Conservation (phyloP, 805 yeast genomes). For the Lachancea quebecensis region DNA sequence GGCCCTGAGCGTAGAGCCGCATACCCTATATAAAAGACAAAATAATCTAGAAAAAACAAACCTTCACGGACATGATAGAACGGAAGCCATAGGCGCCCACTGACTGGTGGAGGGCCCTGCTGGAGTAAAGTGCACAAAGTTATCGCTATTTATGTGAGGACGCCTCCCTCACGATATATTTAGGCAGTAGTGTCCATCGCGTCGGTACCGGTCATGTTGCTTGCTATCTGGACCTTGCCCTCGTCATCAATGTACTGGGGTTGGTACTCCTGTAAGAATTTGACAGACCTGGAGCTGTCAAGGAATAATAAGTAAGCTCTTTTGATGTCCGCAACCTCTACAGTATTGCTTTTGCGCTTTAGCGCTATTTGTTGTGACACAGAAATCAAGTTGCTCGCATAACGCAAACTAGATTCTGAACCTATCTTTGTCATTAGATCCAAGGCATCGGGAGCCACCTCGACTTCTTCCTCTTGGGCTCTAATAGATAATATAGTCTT, state of each 20-base stretch:
- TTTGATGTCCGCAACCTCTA: conserved; percentile 77
- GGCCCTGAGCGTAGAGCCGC: neutral
- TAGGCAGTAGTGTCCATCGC: conserved; percentile 32
- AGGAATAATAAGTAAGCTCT: conserved; percentile 80
- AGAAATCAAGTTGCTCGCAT: conserved; percentile 84
- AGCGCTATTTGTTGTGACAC: conserved; percentile 83
- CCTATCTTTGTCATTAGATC: conserved; percentile 87
- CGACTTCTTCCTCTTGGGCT: conserved; percentile 91
- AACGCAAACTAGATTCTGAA: conserved; percentile 81
- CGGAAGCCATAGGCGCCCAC: no score
- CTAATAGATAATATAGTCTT: conserved; percentile 80
- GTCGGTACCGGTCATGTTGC: conserved; percentile 28
- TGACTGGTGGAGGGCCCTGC: no score
- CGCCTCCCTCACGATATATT: neutral
- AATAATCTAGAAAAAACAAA: neutral
- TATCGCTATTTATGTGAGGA: neutral
- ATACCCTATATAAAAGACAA: neutral
- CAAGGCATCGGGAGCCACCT: conserved; percentile 72
- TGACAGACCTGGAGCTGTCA: conserved; percentile 85
- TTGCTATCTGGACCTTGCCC: conserved; percentile 60
- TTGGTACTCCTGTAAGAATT: conserved; percentile 65
- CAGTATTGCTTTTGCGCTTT: conserved; percentile 61
- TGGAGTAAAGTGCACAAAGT: no score
- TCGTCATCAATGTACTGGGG: conserved; percentile 69
- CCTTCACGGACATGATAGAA: neutral